phyloP scores from a whole-genome alignment of 2,329 filamentous ascomycete genomes.

The Ophiocordyceps camponoti-saundersi region DNA sequence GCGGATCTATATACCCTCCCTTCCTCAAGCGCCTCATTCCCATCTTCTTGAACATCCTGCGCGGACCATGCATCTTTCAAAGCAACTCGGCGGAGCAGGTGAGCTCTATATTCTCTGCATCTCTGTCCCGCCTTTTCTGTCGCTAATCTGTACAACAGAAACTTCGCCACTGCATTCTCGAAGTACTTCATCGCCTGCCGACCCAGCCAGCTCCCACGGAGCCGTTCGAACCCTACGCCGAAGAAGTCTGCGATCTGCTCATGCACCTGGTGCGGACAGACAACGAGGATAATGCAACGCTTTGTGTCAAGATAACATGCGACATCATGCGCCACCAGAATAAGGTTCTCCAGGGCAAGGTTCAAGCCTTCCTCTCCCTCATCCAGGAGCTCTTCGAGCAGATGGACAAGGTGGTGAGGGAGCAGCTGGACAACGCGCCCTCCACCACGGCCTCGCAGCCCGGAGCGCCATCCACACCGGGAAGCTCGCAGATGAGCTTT shows the following conservation, averaged over 20 bases:
- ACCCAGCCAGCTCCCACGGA: constrained; percentile 57
- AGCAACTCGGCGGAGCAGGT: constrained; percentile 84
- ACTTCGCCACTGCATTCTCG: constrained; percentile 81
- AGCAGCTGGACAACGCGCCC: constrained; percentile 74
- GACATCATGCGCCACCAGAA: constrained; percentile 89
- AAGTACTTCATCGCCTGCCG: constrained; percentile 78
- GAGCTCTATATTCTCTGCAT: constrained; percentile 10
- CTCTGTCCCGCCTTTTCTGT: neutral
- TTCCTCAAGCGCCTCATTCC: constrained; percentile 85
- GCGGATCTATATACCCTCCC: constrained; percentile 54
- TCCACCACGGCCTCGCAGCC: constrained; percentile 31
- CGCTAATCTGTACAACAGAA: constrained; percentile 33
- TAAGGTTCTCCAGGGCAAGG: constrained; percentile 60
- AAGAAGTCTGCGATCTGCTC: constrained; percentile 76
- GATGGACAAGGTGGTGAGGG: constrained; percentile 86
- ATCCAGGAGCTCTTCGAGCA: constrained; percentile 94
- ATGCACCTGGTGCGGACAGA: constrained; percentile 79
- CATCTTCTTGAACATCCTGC: constrained; percentile 71
- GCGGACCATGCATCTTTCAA: constrained; percentile 76
- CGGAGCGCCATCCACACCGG: constrained; percentile 49
- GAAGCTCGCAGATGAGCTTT: constrained; percentile 51
- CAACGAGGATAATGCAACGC: constrained; percentile 96
- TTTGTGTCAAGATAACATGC: constrained; percentile 96
- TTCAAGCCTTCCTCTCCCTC: constrained; percentile 76
- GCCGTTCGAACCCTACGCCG: constrained; percentile 72